These are phyloP conservation scores for Vitis rupestris DNA, from an alignment of 164 flowering plant genomes.

Conservation along the genomic window DNA sequence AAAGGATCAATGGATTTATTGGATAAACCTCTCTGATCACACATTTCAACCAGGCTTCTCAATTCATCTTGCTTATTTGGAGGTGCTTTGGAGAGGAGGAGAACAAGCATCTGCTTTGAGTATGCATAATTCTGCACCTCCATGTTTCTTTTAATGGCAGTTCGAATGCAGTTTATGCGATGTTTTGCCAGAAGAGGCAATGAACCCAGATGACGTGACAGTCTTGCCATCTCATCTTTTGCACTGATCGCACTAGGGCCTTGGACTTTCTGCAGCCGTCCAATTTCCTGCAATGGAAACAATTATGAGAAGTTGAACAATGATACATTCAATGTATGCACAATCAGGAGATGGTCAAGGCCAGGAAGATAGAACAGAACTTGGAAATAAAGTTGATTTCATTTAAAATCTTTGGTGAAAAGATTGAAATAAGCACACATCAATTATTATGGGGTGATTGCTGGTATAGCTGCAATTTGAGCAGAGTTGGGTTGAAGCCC, in stretches of 20 bases:
- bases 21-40: constrained; percentile 78
- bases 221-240: constrained; percentile 97
- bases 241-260: constrained; percentile 96
- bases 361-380: no score
- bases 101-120: constrained; percentile 96
- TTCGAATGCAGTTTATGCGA: constrained; percentile 89
- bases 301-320: no score
- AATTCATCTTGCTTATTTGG: constrained; percentile 92
- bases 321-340: no score
- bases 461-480: neutral
- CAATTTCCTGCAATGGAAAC: constrained; percentile 66
- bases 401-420: neutral
- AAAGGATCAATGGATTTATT: constrained; percentile 96
- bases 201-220: constrained; percentile 94
- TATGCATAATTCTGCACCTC: constrained; percentile 95
- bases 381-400: neutral
- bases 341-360: no score
- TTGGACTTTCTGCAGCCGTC: constrained; percentile 87
- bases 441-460: neutral
- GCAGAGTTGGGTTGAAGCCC: neutral
- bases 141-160: constrained; percentile 96
- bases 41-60: constrained; percentile 83
- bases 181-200: constrained; percentile 93
- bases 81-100: constrained; percentile 93
- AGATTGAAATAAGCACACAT: neutral